A percentile compares a stretch with the other conserved stretches of the same genome.
phyloP scores from a whole-genome alignment of 441 rosid species.

The Mallotus repandus region DNA sequence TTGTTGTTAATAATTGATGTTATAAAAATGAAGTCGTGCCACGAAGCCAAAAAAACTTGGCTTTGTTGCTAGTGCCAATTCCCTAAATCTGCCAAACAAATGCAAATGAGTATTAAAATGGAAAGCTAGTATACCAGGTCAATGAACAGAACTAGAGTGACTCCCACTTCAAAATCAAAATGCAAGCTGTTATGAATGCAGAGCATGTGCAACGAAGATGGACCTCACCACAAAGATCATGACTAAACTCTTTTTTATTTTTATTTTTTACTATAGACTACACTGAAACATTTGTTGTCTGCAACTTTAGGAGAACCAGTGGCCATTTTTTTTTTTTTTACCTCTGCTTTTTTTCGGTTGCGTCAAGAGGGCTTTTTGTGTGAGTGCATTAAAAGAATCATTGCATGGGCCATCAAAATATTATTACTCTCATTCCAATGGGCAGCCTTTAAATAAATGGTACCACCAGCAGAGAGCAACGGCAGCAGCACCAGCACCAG shows the following conservation, averaged over 20 bases:
- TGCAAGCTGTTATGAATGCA: slow-evolving; percentile 28
- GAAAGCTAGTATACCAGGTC: background rate
- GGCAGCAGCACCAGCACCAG: background rate
- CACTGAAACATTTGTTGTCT: slow-evolving; percentile 12
- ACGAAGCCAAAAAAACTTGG: no score
- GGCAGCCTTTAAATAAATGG: slow-evolving; percentile 1
- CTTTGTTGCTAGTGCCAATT: background rate
- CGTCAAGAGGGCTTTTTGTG: slow-evolving; percentile 26
- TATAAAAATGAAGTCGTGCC: no score
- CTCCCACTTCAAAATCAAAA: slow-evolving; percentile 10
- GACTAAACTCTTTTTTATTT: background rate
- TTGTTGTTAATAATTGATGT: no score
- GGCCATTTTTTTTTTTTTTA: background rate
- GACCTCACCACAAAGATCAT: slow-evolving; percentile 13
- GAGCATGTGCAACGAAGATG: slow-evolving; percentile 37
- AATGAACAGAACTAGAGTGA: background rate
- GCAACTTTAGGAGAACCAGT: background rate
- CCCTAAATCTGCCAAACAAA: background rate
- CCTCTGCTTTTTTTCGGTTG: background rate
- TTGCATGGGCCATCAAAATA: slow-evolving; percentile 24
- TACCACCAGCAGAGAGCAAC: background rate
- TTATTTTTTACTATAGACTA: background rate
- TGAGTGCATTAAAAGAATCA: slow-evolving; percentile 35
- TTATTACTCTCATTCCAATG: slow-evolving; percentile 20
- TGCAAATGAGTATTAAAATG: background rate